A percentile compares a stretch with the other conserved stretches of the same genome.
Evolutionary conservation across 2,329 filamentous ascomycete genomes (phyloP).

Genomic region (Aspergillus transmontanensis): DNA sequence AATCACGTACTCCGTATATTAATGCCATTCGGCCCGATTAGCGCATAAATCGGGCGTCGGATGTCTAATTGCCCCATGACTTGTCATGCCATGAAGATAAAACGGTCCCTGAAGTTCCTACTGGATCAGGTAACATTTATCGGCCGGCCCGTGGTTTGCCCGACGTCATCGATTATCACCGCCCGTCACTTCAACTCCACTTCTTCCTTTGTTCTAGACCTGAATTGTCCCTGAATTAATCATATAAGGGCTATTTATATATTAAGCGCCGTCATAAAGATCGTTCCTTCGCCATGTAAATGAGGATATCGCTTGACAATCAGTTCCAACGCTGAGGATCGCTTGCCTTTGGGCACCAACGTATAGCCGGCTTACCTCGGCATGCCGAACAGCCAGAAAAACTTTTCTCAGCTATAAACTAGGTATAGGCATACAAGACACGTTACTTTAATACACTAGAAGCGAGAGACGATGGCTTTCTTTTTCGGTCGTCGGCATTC

Average conservation of each 20-base stretch:
- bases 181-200: neutral
- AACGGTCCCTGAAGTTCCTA: neutral
- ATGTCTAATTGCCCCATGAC: neutral
- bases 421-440: neutral
- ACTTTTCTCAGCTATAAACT: neutral
- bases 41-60: neutral
- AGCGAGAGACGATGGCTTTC: slow-evolving; percentile 23
- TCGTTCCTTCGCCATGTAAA: neutral
- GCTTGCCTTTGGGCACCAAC: neutral
- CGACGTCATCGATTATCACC: slow-evolving; percentile 6
- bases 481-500: slow-evolving; percentile 33
- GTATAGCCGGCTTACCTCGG: neutral
- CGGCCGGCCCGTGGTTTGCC: neutral
- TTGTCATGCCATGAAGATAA: neutral
- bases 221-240: neutral
- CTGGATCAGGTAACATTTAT: slow-evolving; percentile 1
- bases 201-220: neutral
- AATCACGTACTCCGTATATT: too few species aligned
- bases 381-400: neutral
- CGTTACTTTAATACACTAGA: neutral
- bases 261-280: neutral
- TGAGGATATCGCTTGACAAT: neutral
- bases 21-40: too few species aligned
- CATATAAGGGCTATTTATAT: neutral
- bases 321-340: neutral